Evolutionary conservation across 768 basidiomycete genomes (phyloP), one percentile per base, ranked within the genome.

Genomic region (Russula sp.): DNA sequence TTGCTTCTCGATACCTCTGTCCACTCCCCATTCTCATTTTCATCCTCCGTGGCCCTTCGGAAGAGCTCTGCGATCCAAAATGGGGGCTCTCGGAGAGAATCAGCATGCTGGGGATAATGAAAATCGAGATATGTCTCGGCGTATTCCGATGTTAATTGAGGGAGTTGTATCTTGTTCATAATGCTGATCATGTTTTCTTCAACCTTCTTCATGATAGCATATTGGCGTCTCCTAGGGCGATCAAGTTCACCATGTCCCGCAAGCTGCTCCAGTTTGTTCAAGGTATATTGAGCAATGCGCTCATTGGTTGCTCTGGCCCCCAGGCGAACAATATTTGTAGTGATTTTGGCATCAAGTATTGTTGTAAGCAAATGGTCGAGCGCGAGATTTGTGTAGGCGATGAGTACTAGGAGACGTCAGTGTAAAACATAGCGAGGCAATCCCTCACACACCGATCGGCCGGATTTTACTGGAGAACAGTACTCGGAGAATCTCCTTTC

Each of bases 321-420:
- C 8, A 90, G 77, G 0, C 90, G 84, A 2, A 90, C 81, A 24
- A 91, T 76, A 42, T 83, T 81, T 0, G 75, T 72, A 0, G 89
- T 90, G 66, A 91, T 89, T 0, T 73, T 71, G 0, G 81, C 82
- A 66, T 91, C 87, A 1, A 91, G 78, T 3, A 90, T 81, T 0
- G 83, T 83, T 5, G 75, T 76, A 2, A 92, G 75, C 75, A 91
- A 80, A 66, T 90, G 87, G 62, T 92, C 89, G 3, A 92, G 78
- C 0, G 90, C 90, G 50, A 91, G 90, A 67, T 92, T 91, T 0
- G 90, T 92, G 74, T 85, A 90, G 0, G 89, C 81, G 30, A 85
- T 80, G 69, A 85, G 74, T 3, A 80, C 72, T 72, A 59, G 24
- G 28, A n/a, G 9, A 34, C 13, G 51, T 53, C 20, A 46, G 55